Base-by-base conservation (phyloP, 2,329 filamentous ascomycete genomes). In the Paracamarosporium sp. region DNA sequence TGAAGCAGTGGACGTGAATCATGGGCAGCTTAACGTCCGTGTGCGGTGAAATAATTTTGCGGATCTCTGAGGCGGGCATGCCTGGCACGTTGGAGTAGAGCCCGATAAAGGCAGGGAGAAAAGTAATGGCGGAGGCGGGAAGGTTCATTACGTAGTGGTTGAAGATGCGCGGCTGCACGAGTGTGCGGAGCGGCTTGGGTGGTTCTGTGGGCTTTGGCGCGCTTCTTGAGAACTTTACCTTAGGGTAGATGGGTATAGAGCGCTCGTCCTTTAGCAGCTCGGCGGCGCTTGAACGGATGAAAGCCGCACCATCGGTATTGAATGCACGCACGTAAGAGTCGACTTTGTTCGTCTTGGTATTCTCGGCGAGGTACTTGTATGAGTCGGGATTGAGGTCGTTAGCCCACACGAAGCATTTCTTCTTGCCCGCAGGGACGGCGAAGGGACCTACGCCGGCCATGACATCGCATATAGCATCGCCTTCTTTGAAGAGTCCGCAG, bases 121-220 rank as follows among this genome's bases (percentile, higher is more conserved):
- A 99, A 57, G 90, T 88, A 59, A 95, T 89, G 1, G 95, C 94
- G 1, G 88, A 90, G 1, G 93, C 95, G 0, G 95, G 95, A 15
- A 99, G 88, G 78, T 99, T 99, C 92, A 99, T 97, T 64, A 98
- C 90, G 75, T 93, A 99, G 80, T 98, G 95, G n/a, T 88, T 85
- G 73, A 98, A 91, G 35, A 89, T 88, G 2, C 84, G 83, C 2
- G 94, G 94, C 44, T 93, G 82, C 11, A 66, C 53, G 17, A 82
- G 57, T 0, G 71, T 78, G 57, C 77, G 74, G 31, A 79, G 52
- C 44, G 78, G 69, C 25, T 67, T 60, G 12, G 74, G 72, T 4
- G 66, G 72, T 7, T 64, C 60, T 27, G 56, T 40, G 5, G 59
- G 53, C 1, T 66, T 58, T 3, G 69, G 64, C 7, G 63, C 66